A percentile compares a stretch with the other conserved stretches of the same genome.
Evolutionary conservation across 768 basidiomycete genomes (phyloP).

Genomic region (Amanita subjunquillea): DNA sequence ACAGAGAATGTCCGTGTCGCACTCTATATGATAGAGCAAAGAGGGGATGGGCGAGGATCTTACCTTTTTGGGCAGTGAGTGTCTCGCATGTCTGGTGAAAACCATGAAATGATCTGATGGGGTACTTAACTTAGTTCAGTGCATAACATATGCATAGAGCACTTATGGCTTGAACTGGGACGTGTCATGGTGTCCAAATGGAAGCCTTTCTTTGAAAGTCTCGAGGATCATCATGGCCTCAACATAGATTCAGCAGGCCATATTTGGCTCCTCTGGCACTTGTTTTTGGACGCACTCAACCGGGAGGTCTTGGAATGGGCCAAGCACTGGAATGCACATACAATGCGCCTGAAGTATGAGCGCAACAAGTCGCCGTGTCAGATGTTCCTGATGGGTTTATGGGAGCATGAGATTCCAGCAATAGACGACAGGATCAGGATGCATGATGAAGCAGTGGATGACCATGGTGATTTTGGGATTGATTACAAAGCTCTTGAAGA

Average conservation of each 20-base stretch:
- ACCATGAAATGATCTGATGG: too few species aligned
- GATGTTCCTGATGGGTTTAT: constrained; percentile 12
- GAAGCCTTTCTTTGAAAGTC: constrained; percentile 18
- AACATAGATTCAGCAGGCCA: constrained; percentile 14
- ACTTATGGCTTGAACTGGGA: constrained; percentile 26
- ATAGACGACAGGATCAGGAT: constrained; percentile 6
- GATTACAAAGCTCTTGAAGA: constrained; percentile 6
- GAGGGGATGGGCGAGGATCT: constrained; percentile 12
- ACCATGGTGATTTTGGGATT: constrained; percentile 6
- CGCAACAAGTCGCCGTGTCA: constrained; percentile 9
- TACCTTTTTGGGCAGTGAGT: too few species aligned
- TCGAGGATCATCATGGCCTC: constrained; percentile 19
- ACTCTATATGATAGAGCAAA: constrained; percentile 15
- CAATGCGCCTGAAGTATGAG: constrained; percentile 6
- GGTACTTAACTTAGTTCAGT: neutral
- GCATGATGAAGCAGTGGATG: neutral
- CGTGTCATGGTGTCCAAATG: constrained; percentile 19
- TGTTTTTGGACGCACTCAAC: constrained; percentile 21
- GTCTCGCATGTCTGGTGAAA: too few species aligned
- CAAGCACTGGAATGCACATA: constrained; percentile 20
- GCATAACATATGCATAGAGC: constrained; percentile 20
- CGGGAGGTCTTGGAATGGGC: constrained; percentile 16
- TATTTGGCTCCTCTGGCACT: constrained; percentile 24
- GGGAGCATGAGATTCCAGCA: neutral
- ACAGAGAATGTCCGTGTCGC: constrained; percentile 17